phyloP scores from a whole-genome alignment of 768 basidiomycete genomes.

The Pleurotus sapidus region DNA sequence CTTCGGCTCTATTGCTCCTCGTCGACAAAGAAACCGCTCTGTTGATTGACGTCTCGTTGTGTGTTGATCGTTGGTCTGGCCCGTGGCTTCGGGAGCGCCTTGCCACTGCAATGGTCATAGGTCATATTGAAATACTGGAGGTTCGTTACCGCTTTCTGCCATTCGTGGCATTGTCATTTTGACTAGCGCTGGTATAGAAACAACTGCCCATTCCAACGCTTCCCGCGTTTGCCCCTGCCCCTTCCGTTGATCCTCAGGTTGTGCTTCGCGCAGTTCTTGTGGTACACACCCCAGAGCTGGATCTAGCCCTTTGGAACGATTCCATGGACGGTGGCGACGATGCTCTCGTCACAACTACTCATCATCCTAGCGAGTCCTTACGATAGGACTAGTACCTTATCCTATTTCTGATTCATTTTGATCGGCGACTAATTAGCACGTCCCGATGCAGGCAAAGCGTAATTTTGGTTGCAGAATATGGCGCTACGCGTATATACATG shows the following conservation, averaged over 20 bases:
- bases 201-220: constrained; percentile 38
- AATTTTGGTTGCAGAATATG: no score
- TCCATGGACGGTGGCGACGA: constrained; percentile 23
- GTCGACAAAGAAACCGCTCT: constrained; percentile 48
- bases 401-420: no score
- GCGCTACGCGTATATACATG: no score
- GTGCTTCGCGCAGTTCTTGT: constrained; percentile 56
- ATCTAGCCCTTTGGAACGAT: constrained; percentile 41
- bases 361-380: no score
- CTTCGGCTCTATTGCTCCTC: constrained; percentile 43
- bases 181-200: constrained; percentile 22
- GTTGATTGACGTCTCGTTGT: constrained; percentile 55
- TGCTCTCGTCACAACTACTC: background rate
- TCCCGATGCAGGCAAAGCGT: no score
- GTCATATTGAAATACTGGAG: constrained; percentile 49
- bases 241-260: constrained; percentile 39
- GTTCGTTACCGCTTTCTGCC: constrained; percentile 28
- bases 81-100: constrained; percentile 55
- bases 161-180: background rate
- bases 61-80: constrained; percentile 35
- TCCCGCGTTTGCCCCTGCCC: constrained; percentile 36
- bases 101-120: constrained; percentile 50
- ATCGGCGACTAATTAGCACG: no score
- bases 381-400: no score
- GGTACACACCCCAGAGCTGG: constrained; percentile 43